phyloP scores from a whole-genome alignment of 257 asterid genomes.

The Salvia rosmarinus region DNA sequence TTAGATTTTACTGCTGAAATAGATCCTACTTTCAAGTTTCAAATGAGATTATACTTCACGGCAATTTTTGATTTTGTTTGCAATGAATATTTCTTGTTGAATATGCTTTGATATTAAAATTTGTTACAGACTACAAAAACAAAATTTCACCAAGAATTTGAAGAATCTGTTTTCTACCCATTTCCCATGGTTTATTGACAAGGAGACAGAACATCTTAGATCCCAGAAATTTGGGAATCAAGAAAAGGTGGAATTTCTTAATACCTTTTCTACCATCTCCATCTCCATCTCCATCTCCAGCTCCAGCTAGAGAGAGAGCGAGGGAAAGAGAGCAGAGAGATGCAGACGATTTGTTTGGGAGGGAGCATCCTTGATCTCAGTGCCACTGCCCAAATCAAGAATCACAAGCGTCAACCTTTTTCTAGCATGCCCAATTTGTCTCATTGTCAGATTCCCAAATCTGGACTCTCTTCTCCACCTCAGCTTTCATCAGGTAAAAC shows the following conservation, averaged over 20 bases:
- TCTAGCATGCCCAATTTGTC: conserved; percentile 39
- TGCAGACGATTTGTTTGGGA: conserved; percentile 46
- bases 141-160: conserved; percentile 15
- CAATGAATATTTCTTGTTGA: not conserved
- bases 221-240: conserved; percentile 30
- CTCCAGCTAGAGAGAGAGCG: conserved; percentile 35
- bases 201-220: conserved; percentile 8
- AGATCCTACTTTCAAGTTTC: too few species aligned
- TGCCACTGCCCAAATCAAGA: conserved; percentile 40
- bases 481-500: conserved; percentile 44
- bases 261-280: conserved; percentile 33
- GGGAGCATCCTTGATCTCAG: conserved; percentile 34
- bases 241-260: not conserved
- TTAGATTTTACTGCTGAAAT: not conserved
- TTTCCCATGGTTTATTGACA: conserved; percentile 2
- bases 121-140: not conserved
- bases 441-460: conserved; percentile 31
- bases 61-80: not conserved
- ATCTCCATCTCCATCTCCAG: conserved; percentile 17
- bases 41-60: too few species aligned
- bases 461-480: conserved; percentile 30
- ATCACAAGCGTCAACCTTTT: conserved; percentile 38
- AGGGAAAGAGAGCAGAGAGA: conserved; percentile 15
- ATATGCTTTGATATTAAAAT: not conserved
- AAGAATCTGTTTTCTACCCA: conserved; percentile 1